Conservation (phyloP, 2,329 filamentous ascomycete species). For the Pestalotiopsis sp. region DNA sequence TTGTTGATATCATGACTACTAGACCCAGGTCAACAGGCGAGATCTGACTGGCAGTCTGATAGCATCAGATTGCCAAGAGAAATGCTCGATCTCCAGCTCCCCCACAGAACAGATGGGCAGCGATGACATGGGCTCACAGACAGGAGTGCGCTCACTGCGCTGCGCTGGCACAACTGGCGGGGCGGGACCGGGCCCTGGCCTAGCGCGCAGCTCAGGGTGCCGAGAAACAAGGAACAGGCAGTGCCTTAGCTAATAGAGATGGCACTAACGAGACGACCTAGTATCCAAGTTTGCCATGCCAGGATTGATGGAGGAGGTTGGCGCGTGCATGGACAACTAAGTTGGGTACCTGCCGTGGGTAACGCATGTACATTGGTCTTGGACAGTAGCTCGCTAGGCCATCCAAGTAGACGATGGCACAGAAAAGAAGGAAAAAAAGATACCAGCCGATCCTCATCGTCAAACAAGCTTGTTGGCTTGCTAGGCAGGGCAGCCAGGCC, state of each 20-base stretch:
- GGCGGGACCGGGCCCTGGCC: neutral
- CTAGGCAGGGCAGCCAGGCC: neutral
- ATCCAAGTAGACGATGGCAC: neutral
- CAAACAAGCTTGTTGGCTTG: neutral
- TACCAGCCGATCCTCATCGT: neutral
- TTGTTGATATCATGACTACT: neutral
- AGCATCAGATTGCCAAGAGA: neutral
- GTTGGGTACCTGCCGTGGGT: neutral
- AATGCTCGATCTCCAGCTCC: neutral
- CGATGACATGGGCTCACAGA: neutral
- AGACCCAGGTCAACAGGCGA: neutral
- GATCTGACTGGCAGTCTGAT: neutral
- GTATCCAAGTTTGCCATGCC: neutral
- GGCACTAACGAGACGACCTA: neutral
- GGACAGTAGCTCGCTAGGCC: neutral
- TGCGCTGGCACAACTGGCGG: neutral
- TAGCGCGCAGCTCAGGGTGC: neutral
- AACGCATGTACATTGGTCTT: neutral
- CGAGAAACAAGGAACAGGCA: neutral
- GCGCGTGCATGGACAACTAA: neutral
- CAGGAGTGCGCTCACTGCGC: neutral
- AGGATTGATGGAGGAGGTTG: neutral
- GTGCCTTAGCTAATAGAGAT: neutral
- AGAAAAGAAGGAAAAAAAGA: neutral
- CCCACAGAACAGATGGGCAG: neutral